These are phyloP conservation scores for Colletotrichum viniferum DNA, from an alignment of 2,329 filamentous ascomycete genomes.

Conservation along the genomic window DNA sequence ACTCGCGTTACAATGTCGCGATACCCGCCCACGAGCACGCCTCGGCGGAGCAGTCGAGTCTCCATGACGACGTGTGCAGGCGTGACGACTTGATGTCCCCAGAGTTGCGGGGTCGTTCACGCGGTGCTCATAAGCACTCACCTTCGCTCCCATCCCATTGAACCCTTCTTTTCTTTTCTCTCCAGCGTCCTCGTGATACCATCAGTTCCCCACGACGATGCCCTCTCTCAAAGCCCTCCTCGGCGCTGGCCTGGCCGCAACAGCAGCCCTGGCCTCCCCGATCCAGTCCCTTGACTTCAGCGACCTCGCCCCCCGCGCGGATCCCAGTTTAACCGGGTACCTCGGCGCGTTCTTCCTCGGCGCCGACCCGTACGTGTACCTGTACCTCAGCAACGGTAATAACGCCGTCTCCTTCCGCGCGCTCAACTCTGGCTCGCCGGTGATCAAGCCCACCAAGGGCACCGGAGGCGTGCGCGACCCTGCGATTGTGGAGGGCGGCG, in stretches of 20 bases:
- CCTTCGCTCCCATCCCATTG: neutral
- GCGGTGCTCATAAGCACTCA: neutral
- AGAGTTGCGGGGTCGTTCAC: neutral
- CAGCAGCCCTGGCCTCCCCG: neutral
- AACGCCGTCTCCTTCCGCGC: conserved; percentile 51
- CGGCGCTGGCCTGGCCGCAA: neutral
- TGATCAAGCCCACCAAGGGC: conserved; percentile 53
- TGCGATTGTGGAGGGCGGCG: conserved; percentile 50
- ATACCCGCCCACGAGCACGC: neutral
- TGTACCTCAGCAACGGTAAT: conserved; percentile 59
- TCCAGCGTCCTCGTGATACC: neutral
- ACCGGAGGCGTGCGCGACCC: conserved; percentile 59
- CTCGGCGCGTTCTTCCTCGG: conserved; percentile 60
- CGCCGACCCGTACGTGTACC: conserved; percentile 56
- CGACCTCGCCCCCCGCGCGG: conserved; percentile 32
- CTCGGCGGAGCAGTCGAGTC: neutral
- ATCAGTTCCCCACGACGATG: neutral
- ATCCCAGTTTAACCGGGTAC: conserved; percentile 51
- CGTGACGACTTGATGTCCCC: neutral
- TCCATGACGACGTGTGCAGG: neutral
- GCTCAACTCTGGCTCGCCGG: conserved; percentile 51
- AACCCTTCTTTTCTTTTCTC: neutral
- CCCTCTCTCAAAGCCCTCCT: neutral
- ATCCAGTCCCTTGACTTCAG: conserved; percentile 27
- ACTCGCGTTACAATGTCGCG: neutral